A percentile compares a stretch with the other conserved stretches of the same genome.
These are phyloP conservation scores for Diplotaxis tenuifolia DNA, from an alignment of 345 rosid species.

Conservation along the genomic window DNA sequence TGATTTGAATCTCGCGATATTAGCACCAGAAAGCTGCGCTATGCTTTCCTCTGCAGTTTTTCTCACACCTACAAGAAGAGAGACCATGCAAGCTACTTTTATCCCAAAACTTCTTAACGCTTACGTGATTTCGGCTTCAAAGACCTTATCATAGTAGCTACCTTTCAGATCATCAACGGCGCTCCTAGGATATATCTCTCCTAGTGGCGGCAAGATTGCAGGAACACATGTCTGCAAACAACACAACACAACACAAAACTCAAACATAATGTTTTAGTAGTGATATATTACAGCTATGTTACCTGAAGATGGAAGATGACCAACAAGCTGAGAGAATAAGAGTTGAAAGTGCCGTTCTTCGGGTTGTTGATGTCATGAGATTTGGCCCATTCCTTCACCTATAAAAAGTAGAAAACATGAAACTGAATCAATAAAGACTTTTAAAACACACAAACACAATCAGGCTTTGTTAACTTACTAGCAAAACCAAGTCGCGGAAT, in stretches of 20 bases:
- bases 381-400: slow-evolving; percentile 99
- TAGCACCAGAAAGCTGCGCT: slow-evolving; percentile 47
- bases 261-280: not conserved
- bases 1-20: slow-evolving; percentile 54
- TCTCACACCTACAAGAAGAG: slow-evolving; percentile 56
- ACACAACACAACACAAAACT: slow-evolving; percentile 1
- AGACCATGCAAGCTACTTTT: slow-evolving; percentile 6
- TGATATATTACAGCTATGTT: not conserved
- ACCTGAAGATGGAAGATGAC: slow-evolving; percentile 98
- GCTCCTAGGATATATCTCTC: slow-evolving; percentile 66
- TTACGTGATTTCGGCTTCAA: not conserved
- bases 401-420: slow-evolving; percentile 14
- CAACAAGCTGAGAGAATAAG: slow-evolving; percentile 75
- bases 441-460: slow-evolving; percentile 9
- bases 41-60: slow-evolving; percentile 61
- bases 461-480: slow-evolving; percentile 44
- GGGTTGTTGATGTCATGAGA: slow-evolving; percentile 72
- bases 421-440: not conserved
- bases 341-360: slow-evolving; percentile 67
- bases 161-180: slow-evolving; percentile 74
- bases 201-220: slow-evolving; percentile 79
- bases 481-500: slow-evolving; percentile 73
- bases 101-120: not conserved
- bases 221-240: slow-evolving; percentile 81
- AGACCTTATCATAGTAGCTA: slow-evolving; percentile 23